Conservation (phyloP, 345 rosid genomes). For the Rhizophora apiculata region DNA sequence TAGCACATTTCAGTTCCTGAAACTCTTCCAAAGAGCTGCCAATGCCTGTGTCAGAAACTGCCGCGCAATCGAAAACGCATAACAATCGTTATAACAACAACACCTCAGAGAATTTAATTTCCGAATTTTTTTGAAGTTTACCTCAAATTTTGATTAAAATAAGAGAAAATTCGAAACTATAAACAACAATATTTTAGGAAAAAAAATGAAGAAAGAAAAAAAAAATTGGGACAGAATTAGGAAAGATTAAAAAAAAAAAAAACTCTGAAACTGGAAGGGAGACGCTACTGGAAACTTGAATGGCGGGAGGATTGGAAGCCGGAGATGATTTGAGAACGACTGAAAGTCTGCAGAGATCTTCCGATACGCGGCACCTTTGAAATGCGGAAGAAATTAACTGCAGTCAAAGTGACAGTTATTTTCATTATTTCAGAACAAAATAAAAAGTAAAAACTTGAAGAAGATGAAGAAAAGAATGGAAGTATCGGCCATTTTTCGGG, state of each 20-base stretch:
- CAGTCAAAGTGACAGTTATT: conserved; percentile 6
- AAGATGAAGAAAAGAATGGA: not conserved
- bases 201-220: too few species aligned
- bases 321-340: conserved; percentile 42
- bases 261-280: not conserved
- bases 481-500: not conserved
- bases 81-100: not conserved
- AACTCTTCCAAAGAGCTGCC: conserved; percentile 66
- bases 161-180: too few species aligned
- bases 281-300: conserved; percentile 54
- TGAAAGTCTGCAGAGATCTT: conserved; percentile 65
- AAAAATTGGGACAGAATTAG: too few species aligned
- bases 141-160: too few species aligned
- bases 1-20: conserved; percentile 36
- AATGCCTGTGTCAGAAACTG: conserved; percentile 77
- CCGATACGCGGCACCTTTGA: conserved; percentile 72
- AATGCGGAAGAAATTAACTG: conserved; percentile 68
- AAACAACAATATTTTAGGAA: too few species aligned
- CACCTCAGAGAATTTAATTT: too few species aligned
- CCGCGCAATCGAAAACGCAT: not conserved
- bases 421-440: not conserved
- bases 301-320: conserved; percentile 25
- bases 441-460: not conserved
- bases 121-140: too few species aligned
- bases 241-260: too few species aligned